Evolutionary conservation across 352 stramenopile species (phyloP), one percentile per base, ranked within the genome.

Genomic region (Phytophthora fragariae): DNA sequence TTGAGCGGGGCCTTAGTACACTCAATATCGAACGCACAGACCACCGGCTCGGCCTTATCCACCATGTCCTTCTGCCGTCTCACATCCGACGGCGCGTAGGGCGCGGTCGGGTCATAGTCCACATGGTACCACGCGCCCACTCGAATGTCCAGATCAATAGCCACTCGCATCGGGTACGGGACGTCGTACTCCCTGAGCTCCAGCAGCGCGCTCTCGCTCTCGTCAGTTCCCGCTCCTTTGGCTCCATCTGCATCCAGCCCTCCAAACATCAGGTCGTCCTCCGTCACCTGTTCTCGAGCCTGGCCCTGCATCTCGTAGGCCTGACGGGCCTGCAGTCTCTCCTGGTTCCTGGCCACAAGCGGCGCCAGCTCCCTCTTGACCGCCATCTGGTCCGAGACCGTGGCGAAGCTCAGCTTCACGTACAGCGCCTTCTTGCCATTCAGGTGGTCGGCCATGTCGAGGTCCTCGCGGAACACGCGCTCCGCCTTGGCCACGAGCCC

Each of bases 21-120:
- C 82, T 99, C 98, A 57, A 99, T 99, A 89, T 99, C 98, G 77
- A 99, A 99, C 7, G 98, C 98, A 57, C 99, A 93, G n/a, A 99
- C 94, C 7, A 97, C 81, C 0, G 92, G 95, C 70, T 98, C 93
- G 12, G 94, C 91, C 66, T 98, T 97, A 60, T 98, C 93, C 37
- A 98, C 81, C 78, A 98, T 94, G 65, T 98, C 92, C 19, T 77
- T 81, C 54, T 84, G 82, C n/a, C 80, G 70, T 59, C n/a, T 80
- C 27, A 92, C 77, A 74, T 88, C 75, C 0, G 69, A 79, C 24
- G 86, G 79, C 37, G 58, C 55, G 66, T 90, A 95, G 2, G 84
- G 89, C 12, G 85, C 71, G 3, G 82, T 82, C 1, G 86, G 67
- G 56, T 97, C 83, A 58, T 97, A 93, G 8, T 79, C 84, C 5